Evolutionary conservation across 768 basidiomycete genomes (phyloP).

Genomic region (Macrolepiota dolichaula): DNA sequence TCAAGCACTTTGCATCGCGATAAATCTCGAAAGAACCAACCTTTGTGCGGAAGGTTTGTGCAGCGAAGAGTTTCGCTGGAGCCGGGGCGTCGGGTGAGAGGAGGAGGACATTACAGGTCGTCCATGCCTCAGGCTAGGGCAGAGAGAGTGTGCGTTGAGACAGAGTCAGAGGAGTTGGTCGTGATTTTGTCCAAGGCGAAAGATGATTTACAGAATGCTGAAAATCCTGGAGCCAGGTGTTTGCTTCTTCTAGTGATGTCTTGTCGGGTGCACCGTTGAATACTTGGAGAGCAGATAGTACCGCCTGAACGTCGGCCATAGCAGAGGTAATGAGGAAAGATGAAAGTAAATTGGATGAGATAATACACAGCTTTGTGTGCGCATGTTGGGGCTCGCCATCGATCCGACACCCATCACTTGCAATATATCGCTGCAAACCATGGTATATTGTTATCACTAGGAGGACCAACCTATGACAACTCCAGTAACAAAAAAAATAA

Average conservation of each 20-base stretch:
- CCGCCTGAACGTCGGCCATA: slow-evolving; percentile 70
- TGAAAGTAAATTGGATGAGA: slow-evolving; percentile 15
- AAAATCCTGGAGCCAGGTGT: slow-evolving; percentile 96
- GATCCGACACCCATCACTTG: not conserved
- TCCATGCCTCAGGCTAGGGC: slow-evolving; percentile 94
- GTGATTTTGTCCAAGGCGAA: slow-evolving; percentile 65
- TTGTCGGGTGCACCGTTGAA: slow-evolving; percentile 84
- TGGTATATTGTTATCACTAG: slow-evolving; percentile 46
- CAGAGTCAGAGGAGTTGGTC: slow-evolving; percentile 65
- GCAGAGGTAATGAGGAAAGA: slow-evolving; percentile 18
- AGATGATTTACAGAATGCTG: slow-evolving; percentile 95
- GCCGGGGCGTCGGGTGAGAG: slow-evolving; percentile 72
- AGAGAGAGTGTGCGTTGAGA: slow-evolving; percentile 52
- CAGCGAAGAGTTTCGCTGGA: slow-evolving; percentile 88
- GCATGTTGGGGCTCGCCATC: slow-evolving; percentile 15
- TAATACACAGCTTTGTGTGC: slow-evolving; percentile 12
- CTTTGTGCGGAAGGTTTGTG: slow-evolving; percentile 95
- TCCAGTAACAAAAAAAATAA: slow-evolving; percentile 41
- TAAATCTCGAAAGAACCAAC: slow-evolving; percentile 39
- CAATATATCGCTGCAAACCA: slow-evolving; percentile 16
- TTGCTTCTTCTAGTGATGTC: slow-evolving; percentile 78
- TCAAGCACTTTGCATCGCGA: slow-evolving; percentile 13
- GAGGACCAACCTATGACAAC: slow-evolving; percentile 32
- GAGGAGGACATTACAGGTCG: slow-evolving; percentile 89
- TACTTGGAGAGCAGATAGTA: slow-evolving; percentile 75